Base-by-base conservation (phyloP, 768 basidiomycete species). In the Pleurotus eryngii region DNA sequence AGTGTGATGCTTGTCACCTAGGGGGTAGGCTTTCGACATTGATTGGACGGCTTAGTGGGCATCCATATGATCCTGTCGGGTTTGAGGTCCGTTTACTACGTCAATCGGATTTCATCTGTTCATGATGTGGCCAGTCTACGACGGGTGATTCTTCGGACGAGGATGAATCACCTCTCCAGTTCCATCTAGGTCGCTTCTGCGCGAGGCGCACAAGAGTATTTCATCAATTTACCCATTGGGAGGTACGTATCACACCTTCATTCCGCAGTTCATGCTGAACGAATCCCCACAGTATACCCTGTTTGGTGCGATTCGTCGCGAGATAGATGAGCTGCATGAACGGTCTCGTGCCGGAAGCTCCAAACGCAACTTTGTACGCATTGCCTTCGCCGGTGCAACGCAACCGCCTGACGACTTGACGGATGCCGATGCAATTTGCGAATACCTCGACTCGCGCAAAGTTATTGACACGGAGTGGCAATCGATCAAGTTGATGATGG, bases 1-100 rank as follows among this genome's bases (percentile, higher is more conserved):
- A 74, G 15, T 97, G 94, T 65, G 90, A 95, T 69, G 93, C 91
- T 18, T 96, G 94, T 68, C 82, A 87, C 69, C 76, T 93, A 30
- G 83, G 86, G 40, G 81, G 84, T 17, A 80, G 90, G 58, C 67
- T 83, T 63, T 90, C 90, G 20, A 89, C 83, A 6, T 63, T 85
- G 6, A 59, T 78, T 9, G 90, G 87, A 0, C 74, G 80, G 47
- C 64, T 95, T 39, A 77, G 76, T 50, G 94, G 94, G 5, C 63
- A 70, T 8, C 78, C 83, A n/a, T 96, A 95, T 66, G 80, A 92
- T 63, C 67, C 63, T n/a, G 67, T 78, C 55, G 89, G 89, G 42
- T 93, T 87, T 59, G 80, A 87, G 73, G 85, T 83, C 63, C 57
- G 65, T 67, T 20, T 49, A 37, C 45, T 49, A 17, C 43, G 51